These are phyloP conservation scores for Fusarium sublunatum DNA, from an alignment of 2,329 filamentous ascomycete species.

Conservation along the genomic window DNA sequence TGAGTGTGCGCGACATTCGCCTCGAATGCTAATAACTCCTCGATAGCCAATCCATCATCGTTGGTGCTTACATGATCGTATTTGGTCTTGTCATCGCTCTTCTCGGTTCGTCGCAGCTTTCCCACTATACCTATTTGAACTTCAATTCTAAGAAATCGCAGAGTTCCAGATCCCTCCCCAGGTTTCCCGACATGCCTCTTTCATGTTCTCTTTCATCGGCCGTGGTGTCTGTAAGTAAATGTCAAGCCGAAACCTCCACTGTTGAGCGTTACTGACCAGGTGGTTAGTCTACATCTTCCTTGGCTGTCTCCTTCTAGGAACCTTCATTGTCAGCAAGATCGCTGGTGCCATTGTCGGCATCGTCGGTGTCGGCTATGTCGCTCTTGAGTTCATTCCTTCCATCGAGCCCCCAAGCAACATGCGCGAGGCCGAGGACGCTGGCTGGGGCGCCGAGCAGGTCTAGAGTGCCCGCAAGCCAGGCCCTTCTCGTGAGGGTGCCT, in stretches of 20 bases:
- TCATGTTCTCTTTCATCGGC: constrained; percentile 97
- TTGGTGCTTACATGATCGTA: constrained; percentile 88
- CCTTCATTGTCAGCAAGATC: constrained; percentile 74
- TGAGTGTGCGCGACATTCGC: background rate
- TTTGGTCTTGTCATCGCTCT: constrained; percentile 85
- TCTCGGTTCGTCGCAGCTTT: constrained; percentile 60
- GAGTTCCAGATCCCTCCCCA: constrained; percentile 97
- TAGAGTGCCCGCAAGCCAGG: constrained; percentile 53
- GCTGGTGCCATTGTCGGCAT: constrained; percentile 82
- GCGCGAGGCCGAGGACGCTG: constrained; percentile 76
- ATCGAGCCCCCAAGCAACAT: constrained; percentile 86
- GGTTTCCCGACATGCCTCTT: constrained; percentile 91
- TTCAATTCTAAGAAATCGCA: constrained; percentile 47
- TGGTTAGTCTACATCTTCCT: constrained; percentile 92
- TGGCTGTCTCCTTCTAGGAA: constrained; percentile 83
- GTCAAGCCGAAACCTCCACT: rapidly evolving
- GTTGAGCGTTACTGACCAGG: constrained; percentile 6
- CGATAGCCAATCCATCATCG: constrained; percentile 66
- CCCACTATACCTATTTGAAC: background rate
- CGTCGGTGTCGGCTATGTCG: constrained; percentile 81
- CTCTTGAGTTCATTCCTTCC: constrained; percentile 79
- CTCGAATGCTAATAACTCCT: constrained; percentile 30
- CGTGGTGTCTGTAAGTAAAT: constrained; percentile 86
- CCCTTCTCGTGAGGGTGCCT: constrained; percentile 4
- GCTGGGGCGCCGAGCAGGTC: constrained; percentile 83